Evolutionary conservation across 2,329 filamentous ascomycete species (phyloP).

Genomic region (Orbilia blumenaviensis): DNA sequence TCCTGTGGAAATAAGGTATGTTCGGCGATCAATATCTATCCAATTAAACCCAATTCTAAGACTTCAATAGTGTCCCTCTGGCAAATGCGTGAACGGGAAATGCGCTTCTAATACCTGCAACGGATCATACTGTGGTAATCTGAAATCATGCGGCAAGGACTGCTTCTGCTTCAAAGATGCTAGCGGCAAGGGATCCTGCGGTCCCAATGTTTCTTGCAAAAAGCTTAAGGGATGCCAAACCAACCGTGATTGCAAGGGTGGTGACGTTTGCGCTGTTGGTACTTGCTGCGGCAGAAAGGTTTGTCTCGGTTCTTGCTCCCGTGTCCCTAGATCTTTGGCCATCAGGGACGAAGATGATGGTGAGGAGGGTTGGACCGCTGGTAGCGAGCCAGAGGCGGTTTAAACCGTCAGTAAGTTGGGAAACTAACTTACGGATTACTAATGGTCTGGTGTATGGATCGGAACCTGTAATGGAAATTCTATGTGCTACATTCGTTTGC

Average conservation of each 20-base stretch:
- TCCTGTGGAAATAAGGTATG: background rate
- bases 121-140: background rate
- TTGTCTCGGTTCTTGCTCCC: background rate
- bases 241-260: background rate
- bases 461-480: background rate
- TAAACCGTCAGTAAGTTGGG: background rate
- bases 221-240: background rate
- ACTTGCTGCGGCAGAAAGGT: background rate
- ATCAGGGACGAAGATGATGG: background rate
- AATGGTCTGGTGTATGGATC: too few species aligned
- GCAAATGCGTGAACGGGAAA: background rate
- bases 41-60: background rate
- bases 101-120: background rate
- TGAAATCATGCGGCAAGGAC: background rate
- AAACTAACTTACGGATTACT: background rate
- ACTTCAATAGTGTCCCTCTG: background rate
- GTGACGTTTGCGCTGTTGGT: slow-evolving; percentile 1
- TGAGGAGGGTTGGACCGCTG: background rate
- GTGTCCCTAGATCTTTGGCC: background rate
- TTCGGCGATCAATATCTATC: too few species aligned
- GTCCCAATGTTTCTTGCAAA: background rate
- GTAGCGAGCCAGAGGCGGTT: background rate
- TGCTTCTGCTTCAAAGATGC: background rate
- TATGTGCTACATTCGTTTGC: too few species aligned
- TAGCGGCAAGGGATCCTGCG: background rate